Evolutionary conservation across 306 rosid genomes (phyloP).

Genomic region (Prunus dulcis): DNA sequence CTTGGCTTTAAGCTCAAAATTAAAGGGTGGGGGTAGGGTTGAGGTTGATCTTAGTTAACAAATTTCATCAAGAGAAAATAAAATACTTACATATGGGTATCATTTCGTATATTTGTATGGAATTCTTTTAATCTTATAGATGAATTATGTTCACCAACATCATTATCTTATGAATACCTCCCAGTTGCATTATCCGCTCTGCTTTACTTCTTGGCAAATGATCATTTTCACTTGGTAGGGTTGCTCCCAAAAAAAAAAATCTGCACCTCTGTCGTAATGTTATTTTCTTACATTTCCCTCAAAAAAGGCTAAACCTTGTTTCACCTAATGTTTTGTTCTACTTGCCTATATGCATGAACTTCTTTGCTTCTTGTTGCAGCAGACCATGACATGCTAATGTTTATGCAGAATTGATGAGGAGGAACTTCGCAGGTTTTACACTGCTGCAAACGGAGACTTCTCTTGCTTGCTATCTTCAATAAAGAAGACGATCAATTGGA

Average conservation of each 20-base stretch:
- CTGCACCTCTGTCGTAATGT: neutral
- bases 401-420: constrained; percentile 72
- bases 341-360: constrained; percentile 34
- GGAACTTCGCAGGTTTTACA: constrained; percentile 70
- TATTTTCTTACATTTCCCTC: neutral
- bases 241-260: neutral
- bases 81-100: neutral
- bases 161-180: neutral
- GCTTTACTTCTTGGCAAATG: neutral
- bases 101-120: neutral
- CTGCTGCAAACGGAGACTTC: constrained; percentile 63
- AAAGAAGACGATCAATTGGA: constrained; percentile 75
- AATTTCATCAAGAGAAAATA: neutral
- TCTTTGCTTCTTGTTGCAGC: constrained; percentile 35
- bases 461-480: constrained; percentile 60
- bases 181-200: neutral
- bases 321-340: constrained; percentile 14
- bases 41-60: neutral
- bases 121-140: neutral
- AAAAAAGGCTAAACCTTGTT: neutral
- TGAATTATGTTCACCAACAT: neutral
- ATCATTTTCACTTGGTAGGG: neutral
- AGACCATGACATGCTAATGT: constrained; percentile 54
- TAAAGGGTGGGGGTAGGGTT: neutral
- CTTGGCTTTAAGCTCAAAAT: neutral